Evolutionary conservation across 208 protist genomes (phyloP).

Genomic region (Wallacemonas sp.): DNA sequence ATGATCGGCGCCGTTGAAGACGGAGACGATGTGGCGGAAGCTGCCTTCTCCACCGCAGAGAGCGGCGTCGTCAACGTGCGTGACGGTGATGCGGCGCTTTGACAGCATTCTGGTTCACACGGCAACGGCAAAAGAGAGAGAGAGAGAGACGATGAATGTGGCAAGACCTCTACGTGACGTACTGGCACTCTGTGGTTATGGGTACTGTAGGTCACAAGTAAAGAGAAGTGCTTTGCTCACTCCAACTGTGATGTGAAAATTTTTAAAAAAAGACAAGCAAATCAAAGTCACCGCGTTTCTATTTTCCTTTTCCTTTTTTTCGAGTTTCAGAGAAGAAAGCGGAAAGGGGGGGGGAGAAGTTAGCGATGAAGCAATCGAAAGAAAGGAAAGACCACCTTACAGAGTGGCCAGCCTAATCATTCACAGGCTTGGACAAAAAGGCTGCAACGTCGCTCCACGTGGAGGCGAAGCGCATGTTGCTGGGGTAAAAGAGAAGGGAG

Average conservation of each 20-base stretch:
- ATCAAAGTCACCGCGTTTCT: background rate
- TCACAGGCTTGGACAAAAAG: too few species aligned
- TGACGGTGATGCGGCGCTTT: slow-evolving; percentile 24
- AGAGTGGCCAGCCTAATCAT: too few species aligned
- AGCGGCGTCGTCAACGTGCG: slow-evolving; percentile 12
- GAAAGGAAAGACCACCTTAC: too few species aligned
- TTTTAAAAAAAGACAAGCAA: background rate
- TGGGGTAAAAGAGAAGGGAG: background rate
- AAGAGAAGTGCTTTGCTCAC: background rate
- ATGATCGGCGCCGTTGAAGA: slow-evolving; percentile 42
- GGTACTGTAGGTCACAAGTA: too few species aligned
- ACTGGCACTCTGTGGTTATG: too few species aligned
- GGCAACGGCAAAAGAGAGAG: background rate
- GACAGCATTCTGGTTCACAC: slow-evolving; percentile 12
- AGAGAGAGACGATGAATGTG: background rate
- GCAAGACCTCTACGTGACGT: too few species aligned
- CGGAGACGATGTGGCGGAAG: slow-evolving; percentile 30
- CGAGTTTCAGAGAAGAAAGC: slow-evolving; percentile 12
- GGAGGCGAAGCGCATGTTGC: background rate
- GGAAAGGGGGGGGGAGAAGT: background rate
- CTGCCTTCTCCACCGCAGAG: slow-evolving; percentile 15
- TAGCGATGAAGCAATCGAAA: too few species aligned
- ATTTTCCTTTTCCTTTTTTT: slow-evolving; percentile 7
- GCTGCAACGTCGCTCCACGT: too few species aligned
- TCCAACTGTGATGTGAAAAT: background rate